These are phyloP conservation scores for Akanthomyces uredinophilus DNA, from an alignment of 2,329 filamentous ascomycete genomes.

Conservation along the genomic window DNA sequence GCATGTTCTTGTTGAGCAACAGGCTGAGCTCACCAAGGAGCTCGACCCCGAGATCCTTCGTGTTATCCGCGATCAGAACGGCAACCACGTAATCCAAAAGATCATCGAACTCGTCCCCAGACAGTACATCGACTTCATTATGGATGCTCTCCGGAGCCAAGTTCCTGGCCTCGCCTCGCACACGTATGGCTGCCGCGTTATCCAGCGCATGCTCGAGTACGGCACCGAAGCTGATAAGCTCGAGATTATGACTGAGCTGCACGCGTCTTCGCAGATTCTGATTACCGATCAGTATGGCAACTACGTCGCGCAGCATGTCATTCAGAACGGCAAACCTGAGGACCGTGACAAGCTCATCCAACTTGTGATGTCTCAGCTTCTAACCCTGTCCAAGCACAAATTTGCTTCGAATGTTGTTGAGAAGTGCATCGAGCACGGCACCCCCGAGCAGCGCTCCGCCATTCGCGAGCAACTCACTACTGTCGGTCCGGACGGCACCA, in stretches of 20 bases:
- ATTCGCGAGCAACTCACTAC: conserved; percentile 62
- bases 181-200: conserved; percentile 83
- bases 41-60: conserved; percentile 69
- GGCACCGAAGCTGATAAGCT: conserved; percentile 67
- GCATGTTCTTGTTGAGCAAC: conserved; percentile 86
- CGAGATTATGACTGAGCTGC: conserved; percentile 72
- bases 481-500: conserved; percentile 58
- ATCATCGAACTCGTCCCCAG: conserved; percentile 75
- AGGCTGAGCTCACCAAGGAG: conserved; percentile 77
- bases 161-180: conserved; percentile 72
- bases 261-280: conserved; percentile 63
- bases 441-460: conserved; percentile 59
- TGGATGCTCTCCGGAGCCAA: conserved; percentile 71
- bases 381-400: conserved; percentile 85
- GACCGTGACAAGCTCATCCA: conserved; percentile 70
- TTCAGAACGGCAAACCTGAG: conserved; percentile 67
- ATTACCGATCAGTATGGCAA: conserved; percentile 90
- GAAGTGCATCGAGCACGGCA: conserved; percentile 74
- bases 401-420: conserved; percentile 97
- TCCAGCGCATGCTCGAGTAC: conserved; percentile 85
- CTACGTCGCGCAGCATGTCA: conserved; percentile 92
- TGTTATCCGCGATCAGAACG: conserved; percentile 82
- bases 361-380: conserved; percentile 65
- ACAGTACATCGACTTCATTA: conserved; percentile 77
- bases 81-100: conserved; percentile 96